phyloP scores from a whole-genome alignment of 306 rosid genomes.

The Dalbergia oliveri region DNA sequence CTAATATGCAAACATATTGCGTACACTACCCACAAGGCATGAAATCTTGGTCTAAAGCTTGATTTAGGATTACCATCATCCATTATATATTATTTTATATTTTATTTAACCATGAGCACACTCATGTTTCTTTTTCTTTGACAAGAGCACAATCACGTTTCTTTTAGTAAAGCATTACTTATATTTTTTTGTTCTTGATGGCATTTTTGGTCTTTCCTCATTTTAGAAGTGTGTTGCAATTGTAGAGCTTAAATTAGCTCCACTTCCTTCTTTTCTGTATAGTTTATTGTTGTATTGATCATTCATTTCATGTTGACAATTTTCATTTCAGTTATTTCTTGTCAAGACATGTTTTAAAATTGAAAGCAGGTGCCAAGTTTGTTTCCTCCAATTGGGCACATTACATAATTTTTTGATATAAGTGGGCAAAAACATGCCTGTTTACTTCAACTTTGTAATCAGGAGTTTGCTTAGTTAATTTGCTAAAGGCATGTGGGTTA shows the following conservation, averaged over 20 bases:
- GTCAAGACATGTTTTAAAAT: background rate
- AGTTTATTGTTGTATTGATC: background rate
- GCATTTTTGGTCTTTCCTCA: slow-evolving; percentile 31
- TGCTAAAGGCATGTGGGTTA: background rate
- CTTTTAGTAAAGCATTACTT: too few relatives aligned
- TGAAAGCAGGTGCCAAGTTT: background rate
- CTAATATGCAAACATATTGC: too few relatives aligned
- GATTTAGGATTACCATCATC: too few relatives aligned
- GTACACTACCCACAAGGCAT: too few relatives aligned
- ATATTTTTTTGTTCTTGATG: slow-evolving; percentile 39
- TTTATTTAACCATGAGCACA: too few relatives aligned
- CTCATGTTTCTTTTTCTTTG: too few relatives aligned
- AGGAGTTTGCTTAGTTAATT: background rate
- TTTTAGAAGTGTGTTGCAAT: background rate
- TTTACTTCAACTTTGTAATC: background rate
- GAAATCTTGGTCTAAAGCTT: too few relatives aligned
- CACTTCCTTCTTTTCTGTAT: background rate
- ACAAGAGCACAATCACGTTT: too few relatives aligned
- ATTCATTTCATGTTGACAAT: background rate
- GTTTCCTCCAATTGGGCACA: slow-evolving; percentile 23
- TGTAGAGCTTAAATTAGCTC: slow-evolving; percentile 5
- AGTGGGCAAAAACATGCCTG: background rate
- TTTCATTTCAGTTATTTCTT: slow-evolving; percentile 8
- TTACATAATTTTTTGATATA: background rate
- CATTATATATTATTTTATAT: too few relatives aligned